Conservation (phyloP, 148 eudicot species). For the Simmondsia chinensis region DNA sequence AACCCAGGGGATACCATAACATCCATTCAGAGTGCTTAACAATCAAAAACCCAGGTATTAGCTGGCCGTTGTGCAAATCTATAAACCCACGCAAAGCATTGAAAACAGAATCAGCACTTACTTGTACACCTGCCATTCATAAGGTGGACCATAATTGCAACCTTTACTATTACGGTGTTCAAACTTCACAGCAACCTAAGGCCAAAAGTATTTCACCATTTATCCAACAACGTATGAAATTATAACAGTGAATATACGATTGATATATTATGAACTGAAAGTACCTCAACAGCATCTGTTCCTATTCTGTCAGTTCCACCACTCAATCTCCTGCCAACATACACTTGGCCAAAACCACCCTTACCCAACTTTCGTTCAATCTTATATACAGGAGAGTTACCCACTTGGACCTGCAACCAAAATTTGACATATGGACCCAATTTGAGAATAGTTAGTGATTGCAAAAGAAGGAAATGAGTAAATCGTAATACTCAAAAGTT, state of each 20-base stretch:
- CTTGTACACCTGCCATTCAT: slow-evolving; percentile 99
- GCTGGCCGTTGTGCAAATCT: background rate
- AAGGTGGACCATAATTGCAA: slow-evolving; percentile 96
- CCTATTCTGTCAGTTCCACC: slow-evolving; percentile 83
- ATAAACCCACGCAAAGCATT: background rate
- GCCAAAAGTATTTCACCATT: slow-evolving; percentile 3
- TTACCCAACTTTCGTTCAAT: slow-evolving; percentile 89
- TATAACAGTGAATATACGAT: background rate
- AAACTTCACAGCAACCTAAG: slow-evolving; percentile 85
- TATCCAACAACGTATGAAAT: background rate
- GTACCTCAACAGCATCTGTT: slow-evolving; percentile 90
- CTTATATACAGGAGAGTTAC: slow-evolving; percentile 69
- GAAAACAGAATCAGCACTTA: slow-evolving; percentile 14
- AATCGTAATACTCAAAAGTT: no score
- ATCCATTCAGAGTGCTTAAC: slow-evolving; percentile 66
- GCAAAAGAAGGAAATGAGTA: no score
- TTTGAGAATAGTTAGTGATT: no score
- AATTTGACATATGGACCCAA: background rate
- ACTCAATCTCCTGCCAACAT: slow-evolving; percentile 71
- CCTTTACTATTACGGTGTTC: slow-evolving; percentile 95
- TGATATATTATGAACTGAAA: background rate
- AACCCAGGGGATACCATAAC: slow-evolving; percentile 83
- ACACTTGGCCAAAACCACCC: slow-evolving; percentile 98
- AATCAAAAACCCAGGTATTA: slow-evolving; percentile 9
- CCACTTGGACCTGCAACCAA: slow-evolving; percentile 75